Base-by-base conservation (phyloP, 2,329 filamentous ascomycete genomes). In the Hypoxylon rubiginosum region DNA sequence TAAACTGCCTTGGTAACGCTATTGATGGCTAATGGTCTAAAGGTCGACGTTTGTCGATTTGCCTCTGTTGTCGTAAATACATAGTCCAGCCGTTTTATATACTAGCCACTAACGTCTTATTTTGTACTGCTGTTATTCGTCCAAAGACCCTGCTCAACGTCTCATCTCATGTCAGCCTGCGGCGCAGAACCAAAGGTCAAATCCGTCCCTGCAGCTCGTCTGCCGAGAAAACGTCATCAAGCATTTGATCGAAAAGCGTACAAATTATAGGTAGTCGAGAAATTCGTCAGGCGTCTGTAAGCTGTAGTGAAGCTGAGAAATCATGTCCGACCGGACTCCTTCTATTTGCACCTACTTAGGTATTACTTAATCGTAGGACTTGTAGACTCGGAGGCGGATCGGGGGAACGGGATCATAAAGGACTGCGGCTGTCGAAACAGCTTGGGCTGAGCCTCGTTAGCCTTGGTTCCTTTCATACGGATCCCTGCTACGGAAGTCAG, bases 141-240 rank as follows among this genome's bases (percentile, higher is more conserved):
- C 46, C 8, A 6, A 2, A n/a, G 24, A 48, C 19, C 48, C 39
- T 43, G 17, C n/a, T 2, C 8, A 21, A 17, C 15, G 36, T n/a
- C 6, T 41, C 53, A 61, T 54, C 59, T 67, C 53, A 61, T 58
- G 61, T 67, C 34, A 67, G 64, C 64, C 50, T 64, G 48, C 45
- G 57, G 49, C 30, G 55, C 41, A 53, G 30, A 50, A 21, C 55
- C 9, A 55, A 43, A 45, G 61, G 21, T 19, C 26, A 21, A 62
- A 45, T 51, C 46, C 43, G 58, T 62, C 66, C 58, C 62, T 65
- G 65, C 54, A 65, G 57, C 58, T 62, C 26, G n/a, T 62, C 43
- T 68, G 46, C 52, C 48, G 58, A 28, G 48, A 39, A 21, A 63
- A 56, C 62, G 62, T 68, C 66, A 66, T 68, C 52, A n/a, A 58